Evolutionary conservation across 2,329 filamentous ascomycete species (phyloP).

Genomic region (Simplicillium aogashimaense): DNA sequence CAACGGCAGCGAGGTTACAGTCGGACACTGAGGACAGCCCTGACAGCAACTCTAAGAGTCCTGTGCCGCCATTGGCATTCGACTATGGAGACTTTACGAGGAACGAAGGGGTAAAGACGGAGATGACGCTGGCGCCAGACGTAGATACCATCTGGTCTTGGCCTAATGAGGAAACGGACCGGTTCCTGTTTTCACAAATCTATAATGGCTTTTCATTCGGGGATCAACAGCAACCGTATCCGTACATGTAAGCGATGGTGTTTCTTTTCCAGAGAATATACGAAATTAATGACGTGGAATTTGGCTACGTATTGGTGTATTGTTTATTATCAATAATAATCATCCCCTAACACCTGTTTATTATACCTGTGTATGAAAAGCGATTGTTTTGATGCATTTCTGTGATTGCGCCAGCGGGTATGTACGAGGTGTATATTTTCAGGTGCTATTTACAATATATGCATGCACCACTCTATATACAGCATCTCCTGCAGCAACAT

Average conservation of each 20-base stretch:
- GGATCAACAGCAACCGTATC: not conserved
- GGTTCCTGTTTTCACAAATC: conserved; percentile 12
- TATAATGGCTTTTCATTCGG: conserved; percentile 9
- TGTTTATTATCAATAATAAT: not conserved
- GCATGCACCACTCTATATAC: too few relatives aligned
- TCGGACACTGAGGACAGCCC: not conserved
- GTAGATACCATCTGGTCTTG: conserved; percentile 8
- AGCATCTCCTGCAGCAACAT: too few relatives aligned
- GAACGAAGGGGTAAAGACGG: not conserved
- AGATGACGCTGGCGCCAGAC: conserved; percentile 3
- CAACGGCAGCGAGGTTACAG: conserved; percentile 26
- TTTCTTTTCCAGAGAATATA: too few relatives aligned
- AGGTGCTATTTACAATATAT: too few relatives aligned
- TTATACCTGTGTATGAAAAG: too few relatives aligned
- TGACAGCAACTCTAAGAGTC: not conserved
- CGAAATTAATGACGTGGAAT: not conserved
- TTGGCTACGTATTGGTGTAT: not conserved
- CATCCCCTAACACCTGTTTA: too few relatives aligned
- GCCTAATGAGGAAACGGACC: conserved; percentile 9
- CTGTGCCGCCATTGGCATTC: not conserved
- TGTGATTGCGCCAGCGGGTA: too few relatives aligned
- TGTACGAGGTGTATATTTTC: too few relatives aligned
- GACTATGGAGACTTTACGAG: conserved; percentile 2
- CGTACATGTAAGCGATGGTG: too few relatives aligned
- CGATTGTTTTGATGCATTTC: too few relatives aligned